phyloP scores from a whole-genome alignment of 129 eudicot species.

The Tanacetum coccineum region DNA sequence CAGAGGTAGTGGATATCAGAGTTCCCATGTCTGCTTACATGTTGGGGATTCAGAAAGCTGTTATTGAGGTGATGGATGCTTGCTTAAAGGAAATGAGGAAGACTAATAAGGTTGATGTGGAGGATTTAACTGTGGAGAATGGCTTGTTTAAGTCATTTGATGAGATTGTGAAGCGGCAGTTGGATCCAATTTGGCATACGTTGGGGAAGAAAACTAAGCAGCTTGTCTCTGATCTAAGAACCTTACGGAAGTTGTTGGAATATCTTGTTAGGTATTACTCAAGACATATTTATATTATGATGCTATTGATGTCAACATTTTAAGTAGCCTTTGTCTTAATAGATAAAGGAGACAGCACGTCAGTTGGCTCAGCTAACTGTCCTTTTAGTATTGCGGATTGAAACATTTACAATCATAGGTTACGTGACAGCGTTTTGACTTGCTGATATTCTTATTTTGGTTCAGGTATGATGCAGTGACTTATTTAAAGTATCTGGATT shows the following conservation, averaged over 20 bases:
- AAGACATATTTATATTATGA: not conserved
- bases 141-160: slow-evolving; percentile 96
- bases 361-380: slow-evolving; percentile 1
- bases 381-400: not conserved
- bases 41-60: slow-evolving; percentile 91
- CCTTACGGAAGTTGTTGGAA: slow-evolving; percentile 83
- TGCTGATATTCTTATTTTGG: slow-evolving; percentile 9
- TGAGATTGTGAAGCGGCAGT: slow-evolving; percentile 85
- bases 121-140: slow-evolving; percentile 91
- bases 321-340: slow-evolving; percentile 4
- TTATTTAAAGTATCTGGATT: slow-evolving; percentile 90
- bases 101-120: slow-evolving; percentile 95
- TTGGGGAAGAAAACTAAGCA: slow-evolving; percentile 96
- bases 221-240: slow-evolving; percentile 92
- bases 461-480: slow-evolving; percentile 96
- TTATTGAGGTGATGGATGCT: slow-evolving; percentile 94
- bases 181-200: slow-evolving; percentile 97
- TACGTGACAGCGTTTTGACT: not conserved
- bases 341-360: not conserved
- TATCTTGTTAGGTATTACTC: slow-evolving; percentile 75
- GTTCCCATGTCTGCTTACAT: slow-evolving; percentile 77
- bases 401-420: not conserved
- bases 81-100: slow-evolving; percentile 98
- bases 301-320: not conserved
- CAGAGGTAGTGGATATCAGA: slow-evolving; percentile 90